phyloP scores from a whole-genome alignment of 2,329 filamentous ascomycete species.

The Phaeomoniella chlamydospora region DNA sequence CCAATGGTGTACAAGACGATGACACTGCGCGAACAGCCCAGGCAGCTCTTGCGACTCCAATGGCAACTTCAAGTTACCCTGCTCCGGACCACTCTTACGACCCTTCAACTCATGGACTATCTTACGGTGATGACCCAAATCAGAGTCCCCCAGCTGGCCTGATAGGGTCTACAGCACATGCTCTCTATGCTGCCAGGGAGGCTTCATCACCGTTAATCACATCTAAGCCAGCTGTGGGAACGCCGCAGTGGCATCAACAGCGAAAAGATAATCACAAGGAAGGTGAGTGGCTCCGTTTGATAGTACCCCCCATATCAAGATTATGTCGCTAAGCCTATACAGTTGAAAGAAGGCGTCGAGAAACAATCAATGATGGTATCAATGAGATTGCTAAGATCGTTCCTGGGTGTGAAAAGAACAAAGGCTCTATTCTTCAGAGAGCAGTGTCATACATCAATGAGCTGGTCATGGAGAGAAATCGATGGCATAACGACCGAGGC shows the following conservation, averaged over 20 bases:
- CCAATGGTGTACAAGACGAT: slow-evolving; percentile 37
- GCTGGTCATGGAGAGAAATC: slow-evolving; percentile 28
- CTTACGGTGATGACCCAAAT: slow-evolving; percentile 24
- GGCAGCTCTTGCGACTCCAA: slow-evolving; percentile 28
- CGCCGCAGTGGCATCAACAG: slow-evolving; percentile 95
- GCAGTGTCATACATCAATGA: slow-evolving; percentile 91
- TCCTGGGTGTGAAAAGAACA: slow-evolving; percentile 96
- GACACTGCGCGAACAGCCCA: slow-evolving; percentile 31
- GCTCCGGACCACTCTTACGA: slow-evolving; percentile 24
- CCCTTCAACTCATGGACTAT: slow-evolving; percentile 17
- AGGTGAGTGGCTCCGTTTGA: slow-evolving; percentile 40
- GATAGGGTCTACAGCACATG: slow-evolving; percentile 41
- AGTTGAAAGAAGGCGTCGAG: slow-evolving; percentile 92
- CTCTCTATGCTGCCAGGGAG: slow-evolving; percentile 37
- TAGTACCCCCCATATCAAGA: neutral
- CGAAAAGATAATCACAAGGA: slow-evolving; percentile 98
- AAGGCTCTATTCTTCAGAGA: slow-evolving; percentile 86
- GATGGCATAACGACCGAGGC: slow-evolving; percentile 25
- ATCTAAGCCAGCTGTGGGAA: slow-evolving; percentile 79
- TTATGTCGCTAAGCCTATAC: slow-evolving; percentile 13
- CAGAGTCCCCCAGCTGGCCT: slow-evolving; percentile 17
- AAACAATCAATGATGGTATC: slow-evolving; percentile 98
- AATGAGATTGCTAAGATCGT: slow-evolving; percentile 97
- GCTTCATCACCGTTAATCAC: slow-evolving; percentile 30
- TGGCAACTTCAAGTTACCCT: slow-evolving; percentile 27